Percentiles rank a stretch among this genome's conserved stretches.
These are phyloP conservation scores for Rhododendron williamsianum DNA, from an alignment of 148 eudicot genomes.

Conservation along the genomic window DNA sequence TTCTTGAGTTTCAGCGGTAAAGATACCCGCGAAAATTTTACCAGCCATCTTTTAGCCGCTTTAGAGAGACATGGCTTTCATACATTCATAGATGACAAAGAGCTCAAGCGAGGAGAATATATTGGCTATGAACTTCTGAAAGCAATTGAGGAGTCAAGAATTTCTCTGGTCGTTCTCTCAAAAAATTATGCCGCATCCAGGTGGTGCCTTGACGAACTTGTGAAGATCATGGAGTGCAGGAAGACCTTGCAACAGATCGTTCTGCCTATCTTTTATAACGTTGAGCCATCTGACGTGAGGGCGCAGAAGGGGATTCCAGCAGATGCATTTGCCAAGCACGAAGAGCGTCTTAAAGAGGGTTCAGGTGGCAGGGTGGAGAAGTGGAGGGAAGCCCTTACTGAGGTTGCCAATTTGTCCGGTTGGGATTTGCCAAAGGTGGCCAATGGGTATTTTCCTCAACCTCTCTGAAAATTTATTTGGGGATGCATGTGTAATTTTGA, in stretches of 20 bases:
- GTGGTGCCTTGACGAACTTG: slow-evolving; percentile 11
- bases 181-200: not conserved
- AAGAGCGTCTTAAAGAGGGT: not conserved
- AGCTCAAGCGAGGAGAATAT: not conserved
- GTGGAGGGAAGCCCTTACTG: not conserved
- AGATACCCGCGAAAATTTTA: not conserved
- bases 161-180: not conserved
- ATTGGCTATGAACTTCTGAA: not conserved
- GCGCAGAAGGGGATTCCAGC: not conserved
- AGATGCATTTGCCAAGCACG: not conserved
- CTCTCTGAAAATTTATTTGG: not conserved
- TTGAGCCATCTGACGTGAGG: not conserved
- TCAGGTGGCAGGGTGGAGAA: not conserved
- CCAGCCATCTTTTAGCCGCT: not conserved
- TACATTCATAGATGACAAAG: not conserved
- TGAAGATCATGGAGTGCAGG: not conserved
- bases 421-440: not conserved
- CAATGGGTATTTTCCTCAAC: not conserved
- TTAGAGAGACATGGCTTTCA: not conserved
- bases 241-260: not conserved
- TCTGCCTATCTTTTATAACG: not conserved
- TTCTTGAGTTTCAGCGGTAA: not conserved
- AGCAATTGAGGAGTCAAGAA: slow-evolving; percentile 6
- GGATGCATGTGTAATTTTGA: not conserved
- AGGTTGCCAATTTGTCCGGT: not conserved